Evolutionary conservation across 2,329 filamentous ascomycete genomes (phyloP), one percentile per base, ranked within the genome.

Genomic region (Talaromyces sp.): DNA sequence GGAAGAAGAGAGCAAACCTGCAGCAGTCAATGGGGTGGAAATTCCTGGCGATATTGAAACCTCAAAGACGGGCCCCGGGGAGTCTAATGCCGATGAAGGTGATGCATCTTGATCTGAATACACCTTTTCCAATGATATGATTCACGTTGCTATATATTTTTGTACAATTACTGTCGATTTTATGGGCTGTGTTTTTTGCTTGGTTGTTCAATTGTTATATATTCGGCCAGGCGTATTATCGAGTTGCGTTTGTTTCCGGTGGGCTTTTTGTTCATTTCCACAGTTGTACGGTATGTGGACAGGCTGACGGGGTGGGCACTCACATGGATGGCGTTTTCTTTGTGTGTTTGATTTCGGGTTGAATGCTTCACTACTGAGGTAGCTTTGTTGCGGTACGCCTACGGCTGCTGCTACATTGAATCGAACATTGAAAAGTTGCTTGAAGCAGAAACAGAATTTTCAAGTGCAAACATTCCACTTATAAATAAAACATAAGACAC

Each of bases 241-340:
- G 33, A 56, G 7, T 6, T 15, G 17, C 2, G 9, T 56, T 15
- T 39, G 52, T 56, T 37, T 22, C n/a, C 10, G 52, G n/a, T 13
- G n/a, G 27, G 5, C 9, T 17, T n/a, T 52, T 22, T 39, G 17
- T 22, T 56, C 5, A 11, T 19, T 56, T 31, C 5, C 37, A 56
- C 9, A 33, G 33, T 37, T 56, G n/a, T 56, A 56, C n/a, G 52
- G 52, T 56, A 37, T 56, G 10, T 22, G n/a, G 19, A 56, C 31
- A 39, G 52, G 52, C 17, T 22, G 10, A 22, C 5, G 52, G 27
- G 11, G 2, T 11, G 8, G 35, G 31, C 17, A 37, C 52, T 37
- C 11, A 56, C n/a, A 37, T 56, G n/a, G 49, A 35, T 25, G 52
- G 52, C 52, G 52, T 56, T 56, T 35, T 56, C n/a, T 37, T 56